phyloP scores from a whole-genome alignment of 2,329 filamentous ascomycete species.

The Mycosphaerella sp. region DNA sequence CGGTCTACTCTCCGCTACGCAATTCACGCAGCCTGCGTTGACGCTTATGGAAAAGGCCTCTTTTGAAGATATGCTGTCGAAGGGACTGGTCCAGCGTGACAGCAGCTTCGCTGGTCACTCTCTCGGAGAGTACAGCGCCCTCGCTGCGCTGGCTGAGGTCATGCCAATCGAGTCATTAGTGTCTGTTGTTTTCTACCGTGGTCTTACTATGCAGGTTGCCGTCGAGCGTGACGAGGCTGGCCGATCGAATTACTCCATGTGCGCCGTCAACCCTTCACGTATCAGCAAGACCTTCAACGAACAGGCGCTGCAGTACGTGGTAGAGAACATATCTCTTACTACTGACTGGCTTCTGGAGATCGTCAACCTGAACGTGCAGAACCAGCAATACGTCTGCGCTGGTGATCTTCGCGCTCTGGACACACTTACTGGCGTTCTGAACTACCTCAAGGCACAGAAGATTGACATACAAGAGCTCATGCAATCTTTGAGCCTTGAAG shows the following conservation, averaged over 20 bases:
- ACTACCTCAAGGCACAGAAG: conserved; percentile 94
- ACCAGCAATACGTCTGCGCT: conserved; percentile 64
- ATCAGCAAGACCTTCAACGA: conserved; percentile 99
- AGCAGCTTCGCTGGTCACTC: conserved; percentile 98
- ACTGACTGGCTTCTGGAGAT: conserved; percentile 96
- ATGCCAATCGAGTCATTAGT: conserved; percentile 99
- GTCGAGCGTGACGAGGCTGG: conserved; percentile 91
- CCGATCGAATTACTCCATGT: conserved; percentile 98
- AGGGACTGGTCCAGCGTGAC: conserved; percentile 90
- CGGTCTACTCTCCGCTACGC: conserved; percentile 89
- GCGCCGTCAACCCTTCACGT: conserved; percentile 94
- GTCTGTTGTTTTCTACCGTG: conserved; percentile 98
- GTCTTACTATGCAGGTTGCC: conserved; percentile 97
- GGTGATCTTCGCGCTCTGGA: conserved; percentile 62
- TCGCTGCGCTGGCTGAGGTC: conserved; percentile 92
- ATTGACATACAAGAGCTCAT: conserved; percentile 94
- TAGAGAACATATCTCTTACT: conserved; percentile 88
- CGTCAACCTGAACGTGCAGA: conserved; percentile 84
- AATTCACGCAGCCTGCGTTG: conserved; percentile 95
- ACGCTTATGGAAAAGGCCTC: conserved; percentile 99
- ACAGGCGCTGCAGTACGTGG: conserved; percentile 91
- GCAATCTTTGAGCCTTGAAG: conserved; percentile 76
- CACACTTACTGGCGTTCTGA: conserved; percentile 70
- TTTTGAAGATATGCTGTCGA: conserved; percentile 97
- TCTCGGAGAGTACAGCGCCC: conserved; percentile 93